Evolutionary conservation across 257 asterid species (phyloP).

Genomic region (Solanum chilense): DNA sequence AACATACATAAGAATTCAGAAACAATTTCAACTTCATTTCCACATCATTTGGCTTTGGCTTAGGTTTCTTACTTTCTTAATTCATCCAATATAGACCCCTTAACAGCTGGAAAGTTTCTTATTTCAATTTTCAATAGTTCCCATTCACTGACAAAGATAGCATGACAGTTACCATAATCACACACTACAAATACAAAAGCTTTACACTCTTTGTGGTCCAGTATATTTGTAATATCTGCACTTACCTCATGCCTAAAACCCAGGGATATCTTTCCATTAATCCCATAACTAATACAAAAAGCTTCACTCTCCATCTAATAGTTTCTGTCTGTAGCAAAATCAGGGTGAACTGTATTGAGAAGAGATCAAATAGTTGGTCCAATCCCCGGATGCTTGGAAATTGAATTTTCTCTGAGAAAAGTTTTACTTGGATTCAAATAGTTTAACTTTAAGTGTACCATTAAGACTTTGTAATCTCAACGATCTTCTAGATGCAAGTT

Average conservation of each 20-base stretch:
- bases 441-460: slow-evolving; percentile 7
- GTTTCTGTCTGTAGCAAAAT: background rate
- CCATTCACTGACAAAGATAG: background rate
- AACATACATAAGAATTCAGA: background rate
- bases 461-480: slow-evolving; percentile 4
- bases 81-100: background rate
- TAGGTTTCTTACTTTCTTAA: background rate
- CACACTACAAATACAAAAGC: background rate
- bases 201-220: background rate
- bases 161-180: background rate
- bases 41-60: background rate
- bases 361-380: slow-evolving; percentile 8
- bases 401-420: background rate
- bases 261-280: background rate
- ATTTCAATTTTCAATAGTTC: background rate
- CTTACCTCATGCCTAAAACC: background rate
- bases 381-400: slow-evolving; percentile 13
- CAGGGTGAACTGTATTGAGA: background rate
- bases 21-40: background rate
- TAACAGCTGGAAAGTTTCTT: background rate
- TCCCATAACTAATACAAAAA: background rate
- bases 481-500: slow-evolving; percentile 2
- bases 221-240: background rate
- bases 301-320: background rate
- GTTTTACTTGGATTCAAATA: background rate